Evolutionary conservation across 495 filamentous ascomycete genomes (phyloP).

Genomic region (Parmelia sp.): DNA sequence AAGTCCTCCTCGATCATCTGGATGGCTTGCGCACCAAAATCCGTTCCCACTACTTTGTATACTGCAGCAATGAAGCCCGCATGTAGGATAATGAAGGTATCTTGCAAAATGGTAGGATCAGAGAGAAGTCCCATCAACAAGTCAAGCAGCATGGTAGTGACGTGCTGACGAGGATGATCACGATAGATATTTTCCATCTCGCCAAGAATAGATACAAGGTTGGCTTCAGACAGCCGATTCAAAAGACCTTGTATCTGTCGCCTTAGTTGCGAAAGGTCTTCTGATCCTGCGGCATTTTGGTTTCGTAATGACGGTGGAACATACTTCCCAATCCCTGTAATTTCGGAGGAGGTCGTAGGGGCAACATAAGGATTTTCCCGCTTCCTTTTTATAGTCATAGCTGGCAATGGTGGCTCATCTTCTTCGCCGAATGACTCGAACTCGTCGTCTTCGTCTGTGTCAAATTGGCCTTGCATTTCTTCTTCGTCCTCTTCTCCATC

Average conservation of each 20-base stretch:
- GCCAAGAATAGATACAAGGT: constrained; percentile 68
- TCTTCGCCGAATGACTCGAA: constrained; percentile 25
- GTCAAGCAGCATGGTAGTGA: constrained; percentile 70
- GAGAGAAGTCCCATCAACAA: constrained; percentile 68
- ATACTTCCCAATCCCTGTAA: constrained; percentile 55
- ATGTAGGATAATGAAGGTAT: constrained; percentile 85
- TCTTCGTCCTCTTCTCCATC: constrained; percentile 30
- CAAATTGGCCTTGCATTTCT: constrained; percentile 29
- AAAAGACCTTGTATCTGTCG: constrained; percentile 81
- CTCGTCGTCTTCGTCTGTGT: constrained; percentile 40
- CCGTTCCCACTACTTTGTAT: constrained; percentile 78
- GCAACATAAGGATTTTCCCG: constrained; percentile 61
- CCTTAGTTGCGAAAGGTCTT: constrained; percentile 61
- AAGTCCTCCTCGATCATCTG: constrained; percentile 71
- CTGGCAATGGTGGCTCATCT: constrained; percentile 27
- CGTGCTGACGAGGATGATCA: constrained; percentile 70
- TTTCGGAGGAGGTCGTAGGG: constrained; percentile 35
- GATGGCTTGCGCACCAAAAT: constrained; percentile 79
- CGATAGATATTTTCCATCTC: constrained; percentile 80
- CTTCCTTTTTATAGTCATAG: constrained; percentile 32
- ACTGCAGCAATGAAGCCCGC: constrained; percentile 84
- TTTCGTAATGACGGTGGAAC: constrained; percentile 80
- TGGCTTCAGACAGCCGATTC: constrained; percentile 89
- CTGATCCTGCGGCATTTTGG: constrained; percentile 52
- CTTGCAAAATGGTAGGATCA: constrained; percentile 67